Evolutionary conservation across 2,329 filamentous ascomycete genomes (phyloP).

Genomic region (Penicillium sp.): DNA sequence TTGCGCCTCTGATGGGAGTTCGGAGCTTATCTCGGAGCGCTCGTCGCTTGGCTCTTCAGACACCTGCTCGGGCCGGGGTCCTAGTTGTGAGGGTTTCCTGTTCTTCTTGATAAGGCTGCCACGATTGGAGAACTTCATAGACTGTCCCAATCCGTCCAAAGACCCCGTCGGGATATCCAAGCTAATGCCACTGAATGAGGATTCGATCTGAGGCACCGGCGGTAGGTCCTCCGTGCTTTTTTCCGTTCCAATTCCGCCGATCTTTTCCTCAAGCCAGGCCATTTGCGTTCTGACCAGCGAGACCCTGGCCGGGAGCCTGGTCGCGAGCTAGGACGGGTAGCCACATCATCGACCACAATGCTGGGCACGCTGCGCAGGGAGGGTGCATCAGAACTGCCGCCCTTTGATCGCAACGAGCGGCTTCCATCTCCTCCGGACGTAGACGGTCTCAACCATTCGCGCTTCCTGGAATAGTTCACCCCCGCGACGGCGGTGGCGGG

Average conservation of each 20-base stretch:
- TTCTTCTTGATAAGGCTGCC: conserved; percentile 56
- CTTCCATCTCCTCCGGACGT: conserved; percentile 11
- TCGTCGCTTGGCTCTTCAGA: conserved; percentile 4
- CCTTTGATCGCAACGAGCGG: conserved; percentile 18
- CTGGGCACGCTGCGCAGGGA: conserved; percentile 37
- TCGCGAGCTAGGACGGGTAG: conserved; percentile 25
- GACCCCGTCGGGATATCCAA: conserved; percentile 52
- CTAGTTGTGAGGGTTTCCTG: conserved; percentile 23
- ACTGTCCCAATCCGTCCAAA: conserved; percentile 50
- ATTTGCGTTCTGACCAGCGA: conserved; percentile 43
- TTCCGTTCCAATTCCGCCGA: conserved; percentile 33
- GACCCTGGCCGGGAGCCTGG: conserved; percentile 37
- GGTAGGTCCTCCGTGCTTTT: conserved; percentile 27
- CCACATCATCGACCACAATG: conserved; percentile 37
- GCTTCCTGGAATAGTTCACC: conserved; percentile 9
- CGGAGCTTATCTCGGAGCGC: conserved; percentile 6
- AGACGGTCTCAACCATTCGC: conserved; percentile 13
- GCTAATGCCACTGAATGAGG: conserved; percentile 47
- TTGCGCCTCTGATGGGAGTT: conserved; percentile 4
- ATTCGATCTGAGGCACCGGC: conserved; percentile 31
- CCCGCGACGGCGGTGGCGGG: conserved; percentile 14
- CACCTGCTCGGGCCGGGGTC: conserved; percentile 27
- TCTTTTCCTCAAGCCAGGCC: conserved; percentile 34
- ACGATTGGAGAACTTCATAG: conserved; percentile 55
- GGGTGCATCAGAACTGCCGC: conserved; percentile 24